Conservation (phyloP, 495 filamentous ascomycete genomes). For the Umbilicaria muhlenbergii region DNA sequence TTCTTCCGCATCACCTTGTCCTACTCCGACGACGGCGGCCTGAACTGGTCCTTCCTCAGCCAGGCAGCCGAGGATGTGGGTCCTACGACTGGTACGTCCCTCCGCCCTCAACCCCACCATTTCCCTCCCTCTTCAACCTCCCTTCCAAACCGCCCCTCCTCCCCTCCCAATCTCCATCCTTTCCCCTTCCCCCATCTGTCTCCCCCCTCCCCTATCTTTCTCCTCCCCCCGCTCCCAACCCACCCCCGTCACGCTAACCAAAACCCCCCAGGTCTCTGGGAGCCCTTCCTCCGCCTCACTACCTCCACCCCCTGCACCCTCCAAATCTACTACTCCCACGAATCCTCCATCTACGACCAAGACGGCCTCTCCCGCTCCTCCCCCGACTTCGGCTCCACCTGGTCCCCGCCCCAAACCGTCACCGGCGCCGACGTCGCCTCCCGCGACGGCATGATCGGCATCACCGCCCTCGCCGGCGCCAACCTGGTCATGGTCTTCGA, state of each 20-base stretch:
- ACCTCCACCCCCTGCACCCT: constrained; percentile 20
- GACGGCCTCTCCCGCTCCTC: constrained; percentile 33
- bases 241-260: constrained; percentile 9
- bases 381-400: constrained; percentile 26
- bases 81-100: constrained; percentile 19
- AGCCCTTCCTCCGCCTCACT: constrained; percentile 30
- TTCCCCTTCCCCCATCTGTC: constrained; percentile 7
- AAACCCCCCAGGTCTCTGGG: constrained; percentile 21
- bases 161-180: constrained; percentile 1
- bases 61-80: constrained; percentile 20
- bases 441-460: constrained; percentile 36
- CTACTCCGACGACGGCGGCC: constrained; percentile 29
- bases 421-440: constrained; percentile 20
- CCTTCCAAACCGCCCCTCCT: constrained; percentile 4
- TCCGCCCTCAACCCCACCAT: constrained; percentile 1
- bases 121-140: constrained; percentile 11
- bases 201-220: constrained; percentile 14
- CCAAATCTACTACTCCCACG: constrained; percentile 35
- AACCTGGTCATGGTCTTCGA: constrained; percentile 34
- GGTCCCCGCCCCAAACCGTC: constrained; percentile 22
- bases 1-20: constrained; percentile 37
- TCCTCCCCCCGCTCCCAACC: constrained; percentile 8
- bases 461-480: constrained; percentile 20
- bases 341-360: constrained; percentile 29
- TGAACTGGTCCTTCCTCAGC: constrained; percentile 29